Conservation (phyloP, 108 stramenopile species). For the Asterionellopsis glacialis region DNA sequence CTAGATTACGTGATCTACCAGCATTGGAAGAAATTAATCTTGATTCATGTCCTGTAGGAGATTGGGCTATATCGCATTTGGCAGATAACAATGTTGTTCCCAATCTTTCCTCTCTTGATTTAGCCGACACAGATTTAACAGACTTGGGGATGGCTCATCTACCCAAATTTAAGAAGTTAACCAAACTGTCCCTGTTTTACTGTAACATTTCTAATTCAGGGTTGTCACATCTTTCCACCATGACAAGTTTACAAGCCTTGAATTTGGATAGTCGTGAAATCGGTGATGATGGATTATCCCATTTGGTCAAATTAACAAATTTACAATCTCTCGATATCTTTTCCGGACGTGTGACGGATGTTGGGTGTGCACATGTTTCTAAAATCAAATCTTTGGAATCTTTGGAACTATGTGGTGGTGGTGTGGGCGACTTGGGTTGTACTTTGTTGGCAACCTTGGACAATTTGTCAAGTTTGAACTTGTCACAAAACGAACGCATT, state of each 20-base stretch:
- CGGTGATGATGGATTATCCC: slow-evolving; percentile 60
- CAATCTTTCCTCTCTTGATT: slow-evolving; percentile 62
- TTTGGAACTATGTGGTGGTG: slow-evolving; percentile 84
- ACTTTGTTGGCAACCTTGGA: slow-evolving; percentile 54
- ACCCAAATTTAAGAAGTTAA: slow-evolving; percentile 66
- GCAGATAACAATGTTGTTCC: slow-evolving; percentile 74
- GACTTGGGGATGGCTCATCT: slow-evolving; percentile 71
- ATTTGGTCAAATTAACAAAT: slow-evolving; percentile 41
- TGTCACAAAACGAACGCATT: slow-evolving; percentile 81
- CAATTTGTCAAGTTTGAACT: slow-evolving; percentile 62
- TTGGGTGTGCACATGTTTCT: slow-evolving; percentile 63
- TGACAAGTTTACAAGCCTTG: slow-evolving; percentile 54
- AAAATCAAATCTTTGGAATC: slow-evolving; percentile 73
- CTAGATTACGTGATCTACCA: slow-evolving; percentile 44
- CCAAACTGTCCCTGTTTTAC: slow-evolving; percentile 72
- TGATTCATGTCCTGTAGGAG: slow-evolving; percentile 69
- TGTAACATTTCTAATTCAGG: slow-evolving; percentile 74
- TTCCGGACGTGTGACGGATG: slow-evolving; percentile 71
- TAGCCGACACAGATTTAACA: slow-evolving; percentile 79
- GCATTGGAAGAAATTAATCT: slow-evolving; percentile 74
- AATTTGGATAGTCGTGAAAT: slow-evolving; percentile 82
- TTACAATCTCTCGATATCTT: slow-evolving; percentile 77
- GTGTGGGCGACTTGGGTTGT: slow-evolving; percentile 72
- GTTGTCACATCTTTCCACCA: slow-evolving; percentile 47
- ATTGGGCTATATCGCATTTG: slow-evolving; percentile 70